Evolutionary conservation across 495 filamentous ascomycete genomes (phyloP).

Genomic region (Neurospora discreta): DNA sequence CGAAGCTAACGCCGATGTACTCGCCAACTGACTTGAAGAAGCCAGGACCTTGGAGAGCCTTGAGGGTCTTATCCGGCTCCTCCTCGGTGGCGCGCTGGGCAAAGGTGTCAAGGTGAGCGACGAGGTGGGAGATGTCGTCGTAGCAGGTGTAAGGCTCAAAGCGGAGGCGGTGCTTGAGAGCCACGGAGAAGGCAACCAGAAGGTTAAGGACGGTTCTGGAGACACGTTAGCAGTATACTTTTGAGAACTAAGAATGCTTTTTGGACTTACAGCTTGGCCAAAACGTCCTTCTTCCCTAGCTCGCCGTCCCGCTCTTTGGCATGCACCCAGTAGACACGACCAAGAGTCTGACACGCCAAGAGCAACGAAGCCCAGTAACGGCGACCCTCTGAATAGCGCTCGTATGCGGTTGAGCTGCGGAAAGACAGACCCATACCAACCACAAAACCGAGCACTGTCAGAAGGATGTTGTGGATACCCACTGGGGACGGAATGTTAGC

Average conservation of each 20-base stretch:
- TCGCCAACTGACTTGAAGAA: constrained; percentile 56
- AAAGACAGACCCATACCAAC: constrained; percentile 76
- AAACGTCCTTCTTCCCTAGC: constrained; percentile 52
- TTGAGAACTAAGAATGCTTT: background rate
- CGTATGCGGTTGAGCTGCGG: constrained; percentile 76
- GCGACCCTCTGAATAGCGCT: constrained; percentile 66
- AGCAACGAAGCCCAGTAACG: constrained; percentile 69
- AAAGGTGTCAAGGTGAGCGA: constrained; percentile 55
- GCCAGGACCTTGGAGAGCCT: constrained; percentile 22
- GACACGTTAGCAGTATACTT: background rate
- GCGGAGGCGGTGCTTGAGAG: constrained; percentile 78
- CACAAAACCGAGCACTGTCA: constrained; percentile 84
- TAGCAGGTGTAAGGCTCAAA: constrained; percentile 79
- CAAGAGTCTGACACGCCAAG: constrained; percentile 60
- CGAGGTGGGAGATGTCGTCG: constrained; percentile 47
- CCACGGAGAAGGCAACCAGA: constrained; percentile 61
- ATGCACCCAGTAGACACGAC: constrained; percentile 72
- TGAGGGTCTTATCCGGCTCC: constrained; percentile 30
- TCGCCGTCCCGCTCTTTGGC: constrained; percentile 53
- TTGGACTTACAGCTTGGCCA: constrained; percentile 53
- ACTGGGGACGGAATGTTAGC: constrained; percentile 20
- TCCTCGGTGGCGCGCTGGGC: constrained; percentile 54
- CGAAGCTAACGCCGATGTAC: constrained; percentile 60
- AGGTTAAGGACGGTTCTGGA: constrained; percentile 65
- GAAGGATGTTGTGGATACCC: constrained; percentile 55